These are phyloP conservation scores for Alisma plantagoaquatica DNA, from an alignment of 106 monocot species.

Conservation along the genomic window DNA sequence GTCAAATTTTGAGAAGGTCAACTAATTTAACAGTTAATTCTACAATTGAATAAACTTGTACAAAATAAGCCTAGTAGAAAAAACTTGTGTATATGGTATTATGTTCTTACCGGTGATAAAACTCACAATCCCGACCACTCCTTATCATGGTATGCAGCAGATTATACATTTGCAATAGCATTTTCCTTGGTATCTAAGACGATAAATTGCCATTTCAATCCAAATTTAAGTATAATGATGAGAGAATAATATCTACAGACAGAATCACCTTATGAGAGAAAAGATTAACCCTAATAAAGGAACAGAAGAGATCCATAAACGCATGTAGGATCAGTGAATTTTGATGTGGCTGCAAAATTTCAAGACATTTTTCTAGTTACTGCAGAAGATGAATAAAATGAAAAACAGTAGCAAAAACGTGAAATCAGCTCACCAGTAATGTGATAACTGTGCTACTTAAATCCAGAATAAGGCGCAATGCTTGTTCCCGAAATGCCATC, in stretches of 20 bases:
- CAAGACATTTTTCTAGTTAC: background rate
- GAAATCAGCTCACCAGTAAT: conserved; percentile 51
- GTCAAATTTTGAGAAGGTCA: too few species aligned
- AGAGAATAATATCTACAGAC: background rate
- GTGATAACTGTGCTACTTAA: conserved; percentile 98
- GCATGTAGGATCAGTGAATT: conserved; percentile 97
- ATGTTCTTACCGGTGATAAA: conserved; percentile 78
- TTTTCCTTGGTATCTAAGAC: conserved; percentile 98
- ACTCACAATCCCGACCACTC: conserved; percentile 92
- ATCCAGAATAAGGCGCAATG: conserved; percentile 84
- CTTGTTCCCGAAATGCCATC: conserved; percentile 98
- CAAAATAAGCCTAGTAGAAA: too few species aligned
- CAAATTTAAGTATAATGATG: background rate
- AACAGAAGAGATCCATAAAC: conserved; percentile 99
- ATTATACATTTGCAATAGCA: conserved; percentile 89
- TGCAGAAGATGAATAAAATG: background rate
- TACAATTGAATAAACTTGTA: too few species aligned
- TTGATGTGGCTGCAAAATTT: conserved; percentile 84
- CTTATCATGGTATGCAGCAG: conserved; percentile 68
- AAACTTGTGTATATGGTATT: too few species aligned
- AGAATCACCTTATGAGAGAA: conserved; percentile 77
- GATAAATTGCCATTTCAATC: conserved; percentile 7
- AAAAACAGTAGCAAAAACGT: background rate
- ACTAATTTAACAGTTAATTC: too few species aligned
- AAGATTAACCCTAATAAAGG: conserved; percentile 86